These are phyloP conservation scores for Calonectria hawksworthii DNA, from an alignment of 2,329 filamentous ascomycete species.

Conservation along the genomic window DNA sequence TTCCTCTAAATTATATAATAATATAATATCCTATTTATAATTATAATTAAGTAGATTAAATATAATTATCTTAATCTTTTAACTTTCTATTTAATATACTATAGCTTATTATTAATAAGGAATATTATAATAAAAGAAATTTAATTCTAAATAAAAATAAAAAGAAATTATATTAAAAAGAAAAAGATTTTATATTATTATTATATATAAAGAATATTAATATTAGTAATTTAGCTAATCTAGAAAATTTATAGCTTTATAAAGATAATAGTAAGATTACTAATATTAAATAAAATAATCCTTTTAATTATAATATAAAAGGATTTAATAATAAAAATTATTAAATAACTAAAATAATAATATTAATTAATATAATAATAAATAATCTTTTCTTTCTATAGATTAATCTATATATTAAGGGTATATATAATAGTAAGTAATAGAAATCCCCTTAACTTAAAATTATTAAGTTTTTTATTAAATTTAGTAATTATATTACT, in stretches of 20 bases:
- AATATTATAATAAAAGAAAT: not conserved
- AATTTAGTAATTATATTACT: not conserved
- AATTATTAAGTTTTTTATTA: not conserved
- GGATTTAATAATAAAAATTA: not conserved
- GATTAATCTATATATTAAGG: not conserved
- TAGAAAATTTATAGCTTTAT: not conserved
- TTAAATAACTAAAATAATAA: not conserved
- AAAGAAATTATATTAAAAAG: too few relatives aligned
- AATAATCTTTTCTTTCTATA: not conserved
- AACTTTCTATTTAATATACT: too few relatives aligned
- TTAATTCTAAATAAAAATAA: too few relatives aligned
- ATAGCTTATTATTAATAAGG: not conserved
- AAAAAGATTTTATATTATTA: not conserved
- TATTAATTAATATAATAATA: not conserved
- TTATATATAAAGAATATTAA: not conserved
- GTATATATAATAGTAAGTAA: not conserved
- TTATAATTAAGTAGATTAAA: not conserved
- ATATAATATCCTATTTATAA: not conserved
- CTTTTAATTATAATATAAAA: not conserved
- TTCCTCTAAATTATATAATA: not conserved
- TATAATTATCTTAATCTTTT: not conserved
- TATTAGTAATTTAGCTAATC: not conserved
- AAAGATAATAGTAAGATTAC: not conserved
- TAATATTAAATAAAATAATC: not conserved
- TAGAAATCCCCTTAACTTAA: not conserved